Base-by-base conservation (phyloP, 345 rosid genomes). In the Dovyalis caffra region DNA sequence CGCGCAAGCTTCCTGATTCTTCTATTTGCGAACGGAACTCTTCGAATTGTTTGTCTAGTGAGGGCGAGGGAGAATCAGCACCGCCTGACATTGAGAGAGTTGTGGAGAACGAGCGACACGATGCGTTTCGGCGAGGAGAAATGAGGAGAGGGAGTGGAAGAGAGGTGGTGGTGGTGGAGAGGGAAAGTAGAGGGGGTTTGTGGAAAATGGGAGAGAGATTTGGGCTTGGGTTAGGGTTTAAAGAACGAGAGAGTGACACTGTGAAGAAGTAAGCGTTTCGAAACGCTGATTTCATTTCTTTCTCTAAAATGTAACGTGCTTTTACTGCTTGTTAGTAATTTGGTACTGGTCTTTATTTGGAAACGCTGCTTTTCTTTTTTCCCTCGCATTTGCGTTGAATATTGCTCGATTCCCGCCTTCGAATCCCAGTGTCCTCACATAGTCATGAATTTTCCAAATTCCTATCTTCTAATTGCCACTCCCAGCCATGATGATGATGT, bases 11-110 rank as follows among this genome's bases (percentile, higher is more conserved):
- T 53, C 90, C 93, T 5, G 93, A 89, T 8, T 87, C 96, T 56
- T 95, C 92, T 58, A 95, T 86, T 74, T 89, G 91, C 58, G 64
- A 75, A 25, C 98, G 92, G 77, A 95, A 86, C 71, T 40, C 85
- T 80, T 90, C 88, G 84, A 95, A 95, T 86, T 95, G 98, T 74
- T 82, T 86, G 85, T 90, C 95, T 20, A 95, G 82, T 12, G 79
- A 66, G 18, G 73, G 77, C 63, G 78, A 79, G 58, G 74, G 66
- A 20, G 69, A 77, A 8, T 79, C 91, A 40, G 84, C 83, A 74
- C 80, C 81, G 75, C 79, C 83, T 25, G 87, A 83, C 97, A 95
- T 95, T 35, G 90, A 26, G 73, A 1, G 57, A n/a, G 67, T 61
- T 29, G 76, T 18, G 63, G 62, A 70, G 73, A 34, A n/a, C 2